phyloP scores from a whole-genome alignment of 495 filamentous ascomycete genomes.

The Neurospora discreta region DNA sequence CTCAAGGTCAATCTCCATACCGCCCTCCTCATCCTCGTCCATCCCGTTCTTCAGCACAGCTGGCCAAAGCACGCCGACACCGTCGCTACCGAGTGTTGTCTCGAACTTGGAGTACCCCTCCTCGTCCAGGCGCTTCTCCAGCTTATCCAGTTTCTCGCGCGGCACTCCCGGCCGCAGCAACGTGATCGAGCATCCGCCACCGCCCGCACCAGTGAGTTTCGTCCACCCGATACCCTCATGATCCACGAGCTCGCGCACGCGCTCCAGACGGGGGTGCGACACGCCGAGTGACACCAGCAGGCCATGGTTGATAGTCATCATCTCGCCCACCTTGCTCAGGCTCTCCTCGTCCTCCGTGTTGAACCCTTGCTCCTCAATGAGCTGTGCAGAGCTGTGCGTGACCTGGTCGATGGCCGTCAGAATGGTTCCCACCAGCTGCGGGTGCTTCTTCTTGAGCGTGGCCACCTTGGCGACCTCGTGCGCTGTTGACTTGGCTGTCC shows the following conservation, averaged over 20 bases:
- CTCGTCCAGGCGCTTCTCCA: conserved; percentile 55
- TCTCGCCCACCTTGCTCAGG: conserved; percentile 61
- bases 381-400: conserved; percentile 56
- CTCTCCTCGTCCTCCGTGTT: conserved; percentile 45
- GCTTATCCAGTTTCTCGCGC: conserved; percentile 37
- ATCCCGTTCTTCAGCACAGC: conserved; percentile 68
- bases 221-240: conserved; percentile 88
- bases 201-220: conserved; percentile 90
- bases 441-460: conserved; percentile 54
- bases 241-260: conserved; percentile 85
- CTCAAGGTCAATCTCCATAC: conserved; percentile 85
- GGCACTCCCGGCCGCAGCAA: conserved; percentile 55
- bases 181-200: conserved; percentile 90
- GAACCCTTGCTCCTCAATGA: conserved; percentile 56
- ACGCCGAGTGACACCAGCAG: conserved; percentile 80
- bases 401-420: conserved; percentile 76
- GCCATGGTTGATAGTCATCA: conserved; percentile 89
- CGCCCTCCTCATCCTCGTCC: conserved; percentile 58
- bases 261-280: conserved; percentile 85
- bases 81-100: conserved; percentile 81
- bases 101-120: conserved; percentile 79
- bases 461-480: conserved; percentile 80
- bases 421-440: conserved; percentile 62
- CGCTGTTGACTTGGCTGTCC: conserved; percentile 68
- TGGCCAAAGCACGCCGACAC: conserved; percentile 86